Evolutionary conservation across 202 grass and related monocot genomes (phyloP).

Genomic region (Carex sylvatica): DNA sequence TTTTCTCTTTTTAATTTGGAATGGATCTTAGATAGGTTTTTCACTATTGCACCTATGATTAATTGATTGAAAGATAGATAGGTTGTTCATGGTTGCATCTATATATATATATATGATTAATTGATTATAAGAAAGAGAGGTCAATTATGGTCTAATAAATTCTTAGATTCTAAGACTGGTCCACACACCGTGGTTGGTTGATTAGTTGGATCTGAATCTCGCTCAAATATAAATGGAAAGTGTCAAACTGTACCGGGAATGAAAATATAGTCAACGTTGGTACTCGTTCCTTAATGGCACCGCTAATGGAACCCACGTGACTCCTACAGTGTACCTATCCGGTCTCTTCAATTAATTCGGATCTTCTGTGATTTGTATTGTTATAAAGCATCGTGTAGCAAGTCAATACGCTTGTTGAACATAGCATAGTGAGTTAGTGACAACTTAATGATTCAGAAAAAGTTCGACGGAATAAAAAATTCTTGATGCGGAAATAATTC

Average conservation of each 20-base stretch:
- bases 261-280: not conserved
- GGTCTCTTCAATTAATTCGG: not conserved
- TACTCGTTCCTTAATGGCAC: not conserved
- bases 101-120: not conserved
- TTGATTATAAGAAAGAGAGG: not conserved
- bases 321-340: not conserved
- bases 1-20: not conserved
- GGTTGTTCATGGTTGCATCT: not conserved
- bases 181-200: not conserved
- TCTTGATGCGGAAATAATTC: no score
- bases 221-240: not conserved
- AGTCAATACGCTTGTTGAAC: not conserved
- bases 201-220: constrained; percentile 13
- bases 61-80: not conserved
- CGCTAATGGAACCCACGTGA: not conserved
- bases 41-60: not conserved
- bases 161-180: not conserved
- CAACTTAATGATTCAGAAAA: no score
- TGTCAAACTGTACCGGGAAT: not conserved
- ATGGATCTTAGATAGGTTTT: not conserved
- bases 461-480: no score
- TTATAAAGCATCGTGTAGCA: not conserved
- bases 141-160: not conserved
- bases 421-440: no score
- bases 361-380: not conserved